Evolutionary conservation across 1,284 basidiomycete genomes (phyloP), one percentile per base, ranked within the genome.

Genomic region (Phlebopus sp.): DNA sequence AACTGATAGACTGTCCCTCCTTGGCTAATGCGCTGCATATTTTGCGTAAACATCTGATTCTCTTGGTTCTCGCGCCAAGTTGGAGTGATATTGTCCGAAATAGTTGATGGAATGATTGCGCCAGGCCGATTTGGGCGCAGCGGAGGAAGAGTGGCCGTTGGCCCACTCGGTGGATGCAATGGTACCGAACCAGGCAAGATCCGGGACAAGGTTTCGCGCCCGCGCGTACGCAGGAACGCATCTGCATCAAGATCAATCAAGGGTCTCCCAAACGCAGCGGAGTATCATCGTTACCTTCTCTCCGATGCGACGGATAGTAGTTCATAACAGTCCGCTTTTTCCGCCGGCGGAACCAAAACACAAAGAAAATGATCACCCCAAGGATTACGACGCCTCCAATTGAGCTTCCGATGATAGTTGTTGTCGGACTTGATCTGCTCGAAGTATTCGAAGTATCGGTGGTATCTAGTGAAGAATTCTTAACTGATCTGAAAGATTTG

Each of bases 1-100:
- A 44, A n/a, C 18, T n/a, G 37, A n/a, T 34, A 39, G 6, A 39
- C 25, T 14, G 43, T 44, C 13, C 34, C 42, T 37, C 42, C 11
- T 14, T 19, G 21, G 15, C 34, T 44, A 18, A 37, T 15, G 37
- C 37, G 37, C 23, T n/a, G 37, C 21, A 14, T 13, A 37, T 21
- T 19, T 11, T 14, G 17, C 36, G 36, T 21, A 15, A 19, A 19
- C 11, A 21, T 13, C 18, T 8, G 21, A 17, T 10, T 17, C 4
- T 36, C 14, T 11, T 21, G 27, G 27, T 4, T 11, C 27, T 8
- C n/a, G 35, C 18, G 36, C 14, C 4, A 11, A 21, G 18, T 3
- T 21, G 18, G 2, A 14, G 37, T 5, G 19, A 5, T 23, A 13
- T 14, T 9, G 18, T 14, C 37, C 37, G 37, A 21, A 37, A 23